phyloP scores from a whole-genome alignment of 352 stramenopile genomes.

The Globisporangium megalacanthum region DNA sequence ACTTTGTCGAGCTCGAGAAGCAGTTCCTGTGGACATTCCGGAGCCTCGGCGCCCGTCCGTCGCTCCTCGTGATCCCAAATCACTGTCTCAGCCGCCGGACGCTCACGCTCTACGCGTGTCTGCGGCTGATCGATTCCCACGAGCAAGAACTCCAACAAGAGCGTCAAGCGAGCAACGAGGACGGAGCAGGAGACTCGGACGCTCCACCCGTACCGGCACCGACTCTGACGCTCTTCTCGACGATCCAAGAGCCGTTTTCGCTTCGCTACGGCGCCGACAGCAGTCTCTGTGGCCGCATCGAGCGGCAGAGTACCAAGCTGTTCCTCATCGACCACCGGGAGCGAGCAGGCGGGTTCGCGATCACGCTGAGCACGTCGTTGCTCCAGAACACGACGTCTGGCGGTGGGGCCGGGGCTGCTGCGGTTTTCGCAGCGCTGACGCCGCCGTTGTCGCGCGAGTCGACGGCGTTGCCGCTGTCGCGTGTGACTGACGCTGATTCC shows the following conservation, averaged over 20 bases:
- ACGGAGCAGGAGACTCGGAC: not conserved
- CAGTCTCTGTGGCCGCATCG: constrained; percentile 26
- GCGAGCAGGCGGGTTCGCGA: constrained; percentile 17
- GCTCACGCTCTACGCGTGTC: constrained; percentile 35
- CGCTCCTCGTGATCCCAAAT: constrained; percentile 36
- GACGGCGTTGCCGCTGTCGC: not conserved
- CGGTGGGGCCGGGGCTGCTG: constrained; percentile 25
- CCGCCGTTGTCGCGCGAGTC: constrained; percentile 13
- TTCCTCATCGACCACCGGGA: constrained; percentile 30
- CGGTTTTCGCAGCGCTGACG: constrained; percentile 13
- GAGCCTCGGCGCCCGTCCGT: constrained; percentile 22
- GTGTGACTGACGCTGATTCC: constrained; percentile 1
- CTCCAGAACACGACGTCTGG: constrained; percentile 33
- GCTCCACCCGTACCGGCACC: constrained; percentile 3
- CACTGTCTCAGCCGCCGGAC: constrained; percentile 27
- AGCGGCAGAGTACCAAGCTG: constrained; percentile 32
- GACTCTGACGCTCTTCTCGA: constrained; percentile 37
- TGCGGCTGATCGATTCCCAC: constrained; percentile 19
- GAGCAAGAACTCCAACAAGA: constrained; percentile 17
- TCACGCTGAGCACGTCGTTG: constrained; percentile 36
- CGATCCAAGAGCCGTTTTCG: constrained; percentile 24
- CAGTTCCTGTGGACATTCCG: constrained; percentile 44
- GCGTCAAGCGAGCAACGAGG: not conserved
- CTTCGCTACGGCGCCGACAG: constrained; percentile 21
- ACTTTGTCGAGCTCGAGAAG: constrained; percentile 38